Percentiles rank a stretch among this genome's conserved stretches.
phyloP scores from a whole-genome alignment of 176 grass and related monocot species.

The Carex kokanica region DNA sequence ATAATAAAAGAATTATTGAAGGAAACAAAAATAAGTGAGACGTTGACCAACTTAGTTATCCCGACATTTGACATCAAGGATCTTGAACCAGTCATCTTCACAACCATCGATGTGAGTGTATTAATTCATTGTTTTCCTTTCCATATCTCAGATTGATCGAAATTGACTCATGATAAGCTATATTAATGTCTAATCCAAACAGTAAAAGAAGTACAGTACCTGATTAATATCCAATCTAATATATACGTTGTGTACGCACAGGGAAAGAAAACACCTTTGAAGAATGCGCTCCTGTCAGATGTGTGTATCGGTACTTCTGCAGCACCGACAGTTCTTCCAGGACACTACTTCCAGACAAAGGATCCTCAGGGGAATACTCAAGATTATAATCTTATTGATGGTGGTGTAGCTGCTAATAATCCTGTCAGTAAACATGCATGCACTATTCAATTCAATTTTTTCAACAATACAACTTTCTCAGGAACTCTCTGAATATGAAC shows the following conservation, averaged over 20 bases:
- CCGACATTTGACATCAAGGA: constrained; percentile 42
- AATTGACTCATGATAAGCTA: neutral
- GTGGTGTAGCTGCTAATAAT: constrained; percentile 78
- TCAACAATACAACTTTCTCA: neutral
- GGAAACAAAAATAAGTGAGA: constrained; percentile 18
- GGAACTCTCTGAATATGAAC: too few relatives aligned
- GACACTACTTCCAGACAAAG: constrained; percentile 51
- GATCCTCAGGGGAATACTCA: constrained; percentile 28
- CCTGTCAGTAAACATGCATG: constrained; percentile 38
- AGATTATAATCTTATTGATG: constrained; percentile 70
- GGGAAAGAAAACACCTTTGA: constrained; percentile 38
- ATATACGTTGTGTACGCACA: neutral
- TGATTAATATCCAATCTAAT: neutral
- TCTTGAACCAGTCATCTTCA: constrained; percentile 39
- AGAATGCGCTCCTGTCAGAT: constrained; percentile 71
- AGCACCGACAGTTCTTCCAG: constrained; percentile 63
- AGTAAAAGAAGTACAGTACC: neutral
- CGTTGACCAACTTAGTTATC: constrained; percentile 40
- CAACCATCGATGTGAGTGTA: constrained; percentile 30
- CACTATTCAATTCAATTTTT: neutral
- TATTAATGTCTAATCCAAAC: neutral
- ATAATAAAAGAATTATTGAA: constrained; percentile 22
- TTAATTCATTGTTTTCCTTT: neutral
- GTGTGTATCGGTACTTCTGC: constrained; percentile 76
- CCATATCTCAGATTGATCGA: neutral